These are phyloP conservation scores for Guadua angustifolia DNA, from an alignment of 176 grass and related monocot species.

Conservation along the genomic window DNA sequence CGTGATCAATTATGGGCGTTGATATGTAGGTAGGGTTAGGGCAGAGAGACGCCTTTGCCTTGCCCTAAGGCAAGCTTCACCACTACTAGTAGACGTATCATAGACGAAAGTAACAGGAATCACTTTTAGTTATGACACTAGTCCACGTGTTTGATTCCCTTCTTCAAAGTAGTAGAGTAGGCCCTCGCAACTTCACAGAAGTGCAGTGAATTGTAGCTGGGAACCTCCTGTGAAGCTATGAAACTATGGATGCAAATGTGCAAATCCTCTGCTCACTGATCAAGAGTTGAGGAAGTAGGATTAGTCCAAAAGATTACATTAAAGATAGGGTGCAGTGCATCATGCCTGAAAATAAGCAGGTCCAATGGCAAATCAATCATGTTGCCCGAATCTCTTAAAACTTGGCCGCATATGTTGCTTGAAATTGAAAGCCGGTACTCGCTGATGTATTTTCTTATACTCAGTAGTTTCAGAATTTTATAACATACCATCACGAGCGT, in stretches of 20 bases:
- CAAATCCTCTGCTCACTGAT: not conserved
- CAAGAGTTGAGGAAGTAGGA: not conserved
- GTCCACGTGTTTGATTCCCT: not conserved
- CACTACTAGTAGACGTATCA: not conserved
- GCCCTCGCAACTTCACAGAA: not conserved
- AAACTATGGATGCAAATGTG: not conserved
- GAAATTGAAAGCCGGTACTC: not conserved
- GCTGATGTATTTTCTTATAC: too few relatives aligned
- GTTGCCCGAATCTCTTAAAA: not conserved
- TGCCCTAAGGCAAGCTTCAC: conserved; percentile 5
- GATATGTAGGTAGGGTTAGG: not conserved
- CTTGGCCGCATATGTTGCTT: not conserved
- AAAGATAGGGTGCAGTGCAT: not conserved
- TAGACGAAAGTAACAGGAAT: not conserved
- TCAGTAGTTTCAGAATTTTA: too few relatives aligned
- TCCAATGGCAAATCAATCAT: not conserved
- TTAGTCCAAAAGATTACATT: not conserved
- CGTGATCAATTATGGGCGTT: not conserved
- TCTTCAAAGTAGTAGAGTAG: not conserved
- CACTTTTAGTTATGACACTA: too few relatives aligned
- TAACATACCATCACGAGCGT: too few relatives aligned
- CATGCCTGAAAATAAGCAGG: not conserved
- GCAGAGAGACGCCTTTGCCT: not conserved
- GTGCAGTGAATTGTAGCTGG: not conserved
- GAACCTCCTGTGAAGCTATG: not conserved